Percentiles rank a stretch among this genome's conserved stretches.
Evolutionary conservation across 2,329 filamentous ascomycete genomes (phyloP).

Genomic region (Plenodomus lindquistii): DNA sequence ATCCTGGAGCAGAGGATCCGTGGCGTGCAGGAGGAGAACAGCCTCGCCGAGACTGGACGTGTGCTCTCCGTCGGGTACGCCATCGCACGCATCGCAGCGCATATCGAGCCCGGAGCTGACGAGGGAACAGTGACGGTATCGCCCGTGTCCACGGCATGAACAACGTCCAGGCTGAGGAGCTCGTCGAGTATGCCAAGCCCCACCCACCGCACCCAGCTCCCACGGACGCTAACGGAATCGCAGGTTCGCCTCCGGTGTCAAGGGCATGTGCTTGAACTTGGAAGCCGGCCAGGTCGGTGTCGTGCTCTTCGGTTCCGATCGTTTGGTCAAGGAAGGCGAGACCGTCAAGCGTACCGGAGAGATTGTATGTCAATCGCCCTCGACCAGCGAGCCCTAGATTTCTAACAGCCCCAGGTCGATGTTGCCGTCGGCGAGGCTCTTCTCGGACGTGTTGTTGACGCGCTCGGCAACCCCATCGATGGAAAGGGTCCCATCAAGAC

Average conservation of each 20-base stretch:
- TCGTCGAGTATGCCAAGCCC: conserved; percentile 83
- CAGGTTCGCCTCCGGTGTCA: conserved; percentile 98
- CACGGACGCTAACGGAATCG: conserved; percentile 31
- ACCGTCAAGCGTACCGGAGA: conserved; percentile 99
- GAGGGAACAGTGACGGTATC: conserved; percentile 88
- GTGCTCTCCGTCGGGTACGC: conserved; percentile 98
- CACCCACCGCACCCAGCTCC: conserved; percentile 8
- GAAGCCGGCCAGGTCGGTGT: conserved; percentile 99
- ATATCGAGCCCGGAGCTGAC: conserved; percentile 35
- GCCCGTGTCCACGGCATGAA: conserved; percentile 99
- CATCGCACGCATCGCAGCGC: conserved; percentile 29
- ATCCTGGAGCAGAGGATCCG: conserved; percentile 99
- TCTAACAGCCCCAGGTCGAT: conserved; percentile 71
- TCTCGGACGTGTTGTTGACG: conserved; percentile 97
- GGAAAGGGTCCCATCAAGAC: conserved; percentile 97
- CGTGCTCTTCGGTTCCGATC: conserved; percentile 99
- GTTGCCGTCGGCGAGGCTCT: conserved; percentile 90
- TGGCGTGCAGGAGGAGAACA: conserved; percentile 95
- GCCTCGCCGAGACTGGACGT: conserved; percentile 96
- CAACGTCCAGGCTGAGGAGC: conserved; percentile 99
- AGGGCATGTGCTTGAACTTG: conserved; percentile 99
- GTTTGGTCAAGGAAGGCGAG: conserved; percentile 99
- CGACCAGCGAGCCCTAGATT: background rate
- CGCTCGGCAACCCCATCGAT: conserved; percentile 98
- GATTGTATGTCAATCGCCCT: conserved; percentile 72